These are phyloP conservation scores for Spathaspora sp. DNA, from an alignment of 1,139 yeast genomes.

Conservation along the genomic window DNA sequence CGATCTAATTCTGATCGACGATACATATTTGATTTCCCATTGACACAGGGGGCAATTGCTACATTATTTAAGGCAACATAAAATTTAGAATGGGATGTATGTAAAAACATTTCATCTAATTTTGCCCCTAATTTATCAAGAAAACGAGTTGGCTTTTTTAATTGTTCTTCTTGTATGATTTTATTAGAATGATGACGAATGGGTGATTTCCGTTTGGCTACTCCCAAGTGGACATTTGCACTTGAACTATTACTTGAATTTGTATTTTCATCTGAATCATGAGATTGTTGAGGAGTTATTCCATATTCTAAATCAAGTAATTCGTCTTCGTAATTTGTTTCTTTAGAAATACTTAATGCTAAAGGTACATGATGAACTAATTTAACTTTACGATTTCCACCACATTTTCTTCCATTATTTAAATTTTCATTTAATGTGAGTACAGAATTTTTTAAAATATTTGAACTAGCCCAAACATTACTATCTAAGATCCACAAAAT, in stretches of 20 bases:
- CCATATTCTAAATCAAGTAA: slow-evolving; percentile 21
- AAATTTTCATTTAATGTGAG: slow-evolving; percentile 45
- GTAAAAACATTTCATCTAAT: slow-evolving; percentile 82
- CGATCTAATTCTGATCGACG: slow-evolving; percentile 66
- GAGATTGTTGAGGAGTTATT: slow-evolving; percentile 19
- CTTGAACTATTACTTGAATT: slow-evolving; percentile 2
- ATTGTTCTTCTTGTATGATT: slow-evolving; percentile 1
- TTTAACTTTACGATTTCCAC: slow-evolving; percentile 45
- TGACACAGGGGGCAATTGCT: slow-evolving; percentile 86
- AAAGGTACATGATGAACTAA: slow-evolving; percentile 81
- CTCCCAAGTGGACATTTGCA: slow-evolving; percentile 1
- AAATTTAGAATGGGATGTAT: slow-evolving; percentile 83
- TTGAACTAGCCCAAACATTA: slow-evolving; percentile 76
- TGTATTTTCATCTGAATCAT: slow-evolving; percentile 8
- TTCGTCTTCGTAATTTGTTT: not conserved
- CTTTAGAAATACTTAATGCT: slow-evolving; percentile 42
- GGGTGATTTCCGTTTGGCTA: slow-evolving; percentile 12
- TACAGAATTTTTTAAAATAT: slow-evolving; percentile 68
- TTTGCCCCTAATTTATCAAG: slow-evolving; percentile 56
- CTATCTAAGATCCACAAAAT: slow-evolving; percentile 87
- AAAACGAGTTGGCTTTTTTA: slow-evolving; percentile 12
- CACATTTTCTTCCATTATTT: slow-evolving; percentile 44
- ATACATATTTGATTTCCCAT: slow-evolving; percentile 87
- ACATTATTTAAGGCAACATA: slow-evolving; percentile 74
- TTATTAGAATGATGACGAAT: not conserved